Evolutionary conservation across 1,284 basidiomycete species (phyloP).

Genomic region (Abortiporus biennis): DNA sequence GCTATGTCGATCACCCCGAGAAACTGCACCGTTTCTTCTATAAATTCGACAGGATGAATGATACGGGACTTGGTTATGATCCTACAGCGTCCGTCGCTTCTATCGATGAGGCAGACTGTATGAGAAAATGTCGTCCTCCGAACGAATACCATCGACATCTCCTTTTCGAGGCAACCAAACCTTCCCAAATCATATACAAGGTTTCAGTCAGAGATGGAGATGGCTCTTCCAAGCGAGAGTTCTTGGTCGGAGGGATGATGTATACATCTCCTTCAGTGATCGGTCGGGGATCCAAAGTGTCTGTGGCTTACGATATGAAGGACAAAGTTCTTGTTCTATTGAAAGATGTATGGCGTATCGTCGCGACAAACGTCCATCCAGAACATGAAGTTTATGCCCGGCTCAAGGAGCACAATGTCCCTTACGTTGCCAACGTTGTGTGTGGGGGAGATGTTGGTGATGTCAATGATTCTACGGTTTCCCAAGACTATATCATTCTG

Average conservation of each 20-base stretch:
- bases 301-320: neutral
- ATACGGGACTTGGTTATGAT: slow-evolving; percentile 8
- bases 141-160: neutral
- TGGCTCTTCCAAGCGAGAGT: neutral
- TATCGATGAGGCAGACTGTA: no score
- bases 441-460: slow-evolving; percentile 22
- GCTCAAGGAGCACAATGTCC: neutral
- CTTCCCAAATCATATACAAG: neutral
- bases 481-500: no score
- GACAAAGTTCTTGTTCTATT: neutral
- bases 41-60: slow-evolving; percentile 1
- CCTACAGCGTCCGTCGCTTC: neutral
- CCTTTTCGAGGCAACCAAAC: neutral
- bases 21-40: slow-evolving; percentile 6
- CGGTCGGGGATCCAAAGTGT: neutral
- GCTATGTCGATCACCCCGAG: neutral
- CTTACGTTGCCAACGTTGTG: slow-evolving; percentile 14
- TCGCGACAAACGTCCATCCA: neutral
- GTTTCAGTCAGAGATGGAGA: neutral
- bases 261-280: neutral
- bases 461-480: no score
- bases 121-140: neutral
- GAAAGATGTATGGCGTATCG: neutral
- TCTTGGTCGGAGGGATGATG: neutral
- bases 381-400: neutral